Evolutionary conservation across 1,284 basidiomycete genomes (phyloP).

Genomic region (Neonothopanus nambi): DNA sequence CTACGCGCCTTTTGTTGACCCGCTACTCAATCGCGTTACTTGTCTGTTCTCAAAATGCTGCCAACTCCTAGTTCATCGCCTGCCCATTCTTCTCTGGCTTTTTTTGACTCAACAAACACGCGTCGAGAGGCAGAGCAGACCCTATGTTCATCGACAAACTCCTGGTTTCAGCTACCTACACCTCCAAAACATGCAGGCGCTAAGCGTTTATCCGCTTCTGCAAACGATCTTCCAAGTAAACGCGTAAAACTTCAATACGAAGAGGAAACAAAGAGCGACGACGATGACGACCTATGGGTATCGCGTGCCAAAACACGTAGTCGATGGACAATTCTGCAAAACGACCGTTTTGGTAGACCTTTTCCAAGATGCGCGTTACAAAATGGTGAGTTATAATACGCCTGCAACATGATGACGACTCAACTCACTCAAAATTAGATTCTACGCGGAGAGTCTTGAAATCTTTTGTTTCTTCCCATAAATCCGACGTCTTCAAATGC

Average conservation of each 20-base stretch:
- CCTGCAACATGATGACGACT: slow-evolving; percentile 23
- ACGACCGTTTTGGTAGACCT: slow-evolving; percentile 16
- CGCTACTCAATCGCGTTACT: no score
- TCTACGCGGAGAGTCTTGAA: slow-evolving; percentile 59
- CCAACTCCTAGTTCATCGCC: slow-evolving; percentile 34
- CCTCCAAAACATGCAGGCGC: slow-evolving; percentile 29
- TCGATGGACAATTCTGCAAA: slow-evolving; percentile 18
- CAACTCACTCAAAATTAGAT: slow-evolving; percentile 37
- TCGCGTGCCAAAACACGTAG: slow-evolving; percentile 11
- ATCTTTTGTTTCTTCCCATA: slow-evolving; percentile 74
- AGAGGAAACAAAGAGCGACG: slow-evolving; percentile 17
- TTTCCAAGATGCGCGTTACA: background rate
- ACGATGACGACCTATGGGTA: slow-evolving; percentile 31
- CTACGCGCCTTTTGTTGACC: no score
- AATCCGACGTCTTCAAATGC: slow-evolving; percentile 65
- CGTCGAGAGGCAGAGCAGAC: slow-evolving; percentile 21
- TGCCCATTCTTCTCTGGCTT: slow-evolving; percentile 25
- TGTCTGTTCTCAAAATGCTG: slow-evolving; percentile 24
- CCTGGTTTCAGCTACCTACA: slow-evolving; percentile 23
- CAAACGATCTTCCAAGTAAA: slow-evolving; percentile 34
- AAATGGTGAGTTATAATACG: slow-evolving; percentile 17
- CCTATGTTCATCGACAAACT: slow-evolving; percentile 20
- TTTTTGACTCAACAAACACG: slow-evolving; percentile 53
- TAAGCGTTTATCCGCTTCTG: slow-evolving; percentile 32
- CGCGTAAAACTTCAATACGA: slow-evolving; percentile 37